phyloP scores from a whole-genome alignment of 2,329 filamentous ascomycete genomes.

The Mycosphaerella sp. region DNA sequence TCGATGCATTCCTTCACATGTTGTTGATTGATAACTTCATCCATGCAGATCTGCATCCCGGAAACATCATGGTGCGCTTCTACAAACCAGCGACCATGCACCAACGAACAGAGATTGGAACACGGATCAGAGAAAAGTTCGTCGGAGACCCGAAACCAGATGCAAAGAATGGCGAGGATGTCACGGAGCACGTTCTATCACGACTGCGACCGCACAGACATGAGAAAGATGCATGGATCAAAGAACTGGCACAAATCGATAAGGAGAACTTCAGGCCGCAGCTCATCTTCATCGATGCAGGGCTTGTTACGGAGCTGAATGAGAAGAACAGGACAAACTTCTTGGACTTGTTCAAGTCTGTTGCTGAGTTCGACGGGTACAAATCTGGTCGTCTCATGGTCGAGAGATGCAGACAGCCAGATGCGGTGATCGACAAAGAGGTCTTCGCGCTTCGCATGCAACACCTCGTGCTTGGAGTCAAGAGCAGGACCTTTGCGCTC shows the following conservation, averaged over 20 bases:
- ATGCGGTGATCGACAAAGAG: conserved; percentile 80
- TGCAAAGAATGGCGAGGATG: conserved; percentile 56
- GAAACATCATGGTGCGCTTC: conserved; percentile 99
- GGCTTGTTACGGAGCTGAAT: conserved; percentile 90
- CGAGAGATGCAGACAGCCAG: conserved; percentile 85
- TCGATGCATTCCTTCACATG: conserved; percentile 96
- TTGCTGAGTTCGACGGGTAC: conserved; percentile 96
- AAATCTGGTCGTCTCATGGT: conserved; percentile 94
- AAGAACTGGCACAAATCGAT: conserved; percentile 70
- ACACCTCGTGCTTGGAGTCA: conserved; percentile 85
- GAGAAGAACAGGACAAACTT: conserved; percentile 82
- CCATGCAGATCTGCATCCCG: conserved; percentile 91
- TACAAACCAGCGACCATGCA: conserved; percentile 74
- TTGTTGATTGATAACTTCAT: conserved; percentile 95
- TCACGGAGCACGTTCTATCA: conserved; percentile 79
- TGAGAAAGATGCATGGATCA: conserved; percentile 61
- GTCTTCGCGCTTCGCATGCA: conserved; percentile 96
- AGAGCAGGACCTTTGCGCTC: conserved; percentile 81
- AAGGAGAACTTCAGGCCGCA: conserved; percentile 86
- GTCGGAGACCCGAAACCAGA: conserved; percentile 28
- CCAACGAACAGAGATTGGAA: conserved; percentile 37
- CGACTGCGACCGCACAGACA: conserved; percentile 69
- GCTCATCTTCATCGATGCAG: conserved; percentile 95
- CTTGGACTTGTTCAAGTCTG: conserved; percentile 87
- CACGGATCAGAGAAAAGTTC: conserved; percentile 13